phyloP scores from a whole-genome alignment of 495 filamentous ascomycete species.

The Neurospora sp. region DNA sequence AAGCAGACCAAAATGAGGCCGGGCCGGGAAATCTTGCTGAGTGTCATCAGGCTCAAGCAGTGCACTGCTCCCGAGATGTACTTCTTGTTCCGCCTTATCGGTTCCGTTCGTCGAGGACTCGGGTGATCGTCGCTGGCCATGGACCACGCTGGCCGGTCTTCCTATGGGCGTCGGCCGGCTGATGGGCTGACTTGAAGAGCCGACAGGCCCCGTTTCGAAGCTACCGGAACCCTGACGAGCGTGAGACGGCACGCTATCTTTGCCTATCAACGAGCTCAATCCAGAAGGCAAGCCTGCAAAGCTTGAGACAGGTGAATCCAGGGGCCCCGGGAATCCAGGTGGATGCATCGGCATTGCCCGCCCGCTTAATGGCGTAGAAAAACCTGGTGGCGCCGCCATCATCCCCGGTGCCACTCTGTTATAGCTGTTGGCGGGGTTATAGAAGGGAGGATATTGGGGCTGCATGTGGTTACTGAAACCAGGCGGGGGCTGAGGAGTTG shows the following conservation, averaged over 20 bases:
- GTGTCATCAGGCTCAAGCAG: slow-evolving; percentile 57
- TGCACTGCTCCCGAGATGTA: slow-evolving; percentile 88
- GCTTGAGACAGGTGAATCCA: slow-evolving; percentile 30
- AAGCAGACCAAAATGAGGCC: slow-evolving; percentile 1
- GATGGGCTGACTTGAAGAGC: slow-evolving; percentile 50
- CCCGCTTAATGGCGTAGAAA: slow-evolving; percentile 51
- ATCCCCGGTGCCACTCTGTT: slow-evolving; percentile 29
- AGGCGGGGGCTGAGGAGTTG: slow-evolving; percentile 23
- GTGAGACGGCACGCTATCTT: slow-evolving; percentile 26
- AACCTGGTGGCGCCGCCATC: slow-evolving; percentile 47
- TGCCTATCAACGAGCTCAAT: slow-evolving; percentile 20
- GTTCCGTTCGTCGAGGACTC: slow-evolving; percentile 38
- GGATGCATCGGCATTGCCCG: slow-evolving; percentile 56
- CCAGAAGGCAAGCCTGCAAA: slow-evolving; percentile 25
- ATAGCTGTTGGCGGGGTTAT: slow-evolving; percentile 22
- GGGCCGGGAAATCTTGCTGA: slow-evolving; percentile 13
- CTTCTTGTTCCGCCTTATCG: slow-evolving; percentile 47
- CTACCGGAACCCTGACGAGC: slow-evolving; percentile 36
- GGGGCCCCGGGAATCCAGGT: slow-evolving; percentile 43
- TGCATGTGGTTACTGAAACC: slow-evolving; percentile 29
- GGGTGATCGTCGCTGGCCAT: slow-evolving; percentile 23
- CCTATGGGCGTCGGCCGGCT: slow-evolving; percentile 79
- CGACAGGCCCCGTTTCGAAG: slow-evolving; percentile 28
- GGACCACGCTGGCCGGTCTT: slow-evolving; percentile 65
- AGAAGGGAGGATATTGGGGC: slow-evolving; percentile 12